These are phyloP conservation scores for Suhomyces kilbournensis DNA, from an alignment of 805 yeast species.

Conservation along the genomic window DNA sequence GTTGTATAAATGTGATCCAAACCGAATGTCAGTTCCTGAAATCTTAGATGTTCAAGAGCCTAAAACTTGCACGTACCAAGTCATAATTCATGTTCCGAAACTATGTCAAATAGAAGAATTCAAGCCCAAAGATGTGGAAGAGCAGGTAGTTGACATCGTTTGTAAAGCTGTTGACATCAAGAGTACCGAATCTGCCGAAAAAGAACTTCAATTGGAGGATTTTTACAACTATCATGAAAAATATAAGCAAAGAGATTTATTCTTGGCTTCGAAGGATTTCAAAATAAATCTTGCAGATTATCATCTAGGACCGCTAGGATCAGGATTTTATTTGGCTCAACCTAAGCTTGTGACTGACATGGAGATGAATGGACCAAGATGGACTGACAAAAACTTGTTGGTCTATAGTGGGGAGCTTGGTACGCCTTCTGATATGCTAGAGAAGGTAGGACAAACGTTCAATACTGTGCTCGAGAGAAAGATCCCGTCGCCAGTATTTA, in stretches of 20 bases:
- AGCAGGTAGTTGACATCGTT: slow-evolving; percentile 23
- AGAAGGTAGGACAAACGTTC: slow-evolving; percentile 20
- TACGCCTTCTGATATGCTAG: slow-evolving; percentile 13
- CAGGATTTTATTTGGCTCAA: slow-evolving; percentile 30
- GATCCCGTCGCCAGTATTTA: slow-evolving; percentile 24
- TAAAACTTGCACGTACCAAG: slow-evolving; percentile 56
- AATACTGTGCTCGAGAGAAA: slow-evolving; percentile 20
- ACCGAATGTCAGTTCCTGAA: slow-evolving; percentile 42
- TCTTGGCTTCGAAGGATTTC: background rate
- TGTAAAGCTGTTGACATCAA: slow-evolving; percentile 23
- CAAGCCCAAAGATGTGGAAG: slow-evolving; percentile 20
- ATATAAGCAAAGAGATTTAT: background rate
- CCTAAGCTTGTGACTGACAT: slow-evolving; percentile 12
- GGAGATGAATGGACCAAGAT: slow-evolving; percentile 14
- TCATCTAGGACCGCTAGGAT: slow-evolving; percentile 23
- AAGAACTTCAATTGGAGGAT: slow-evolving; percentile 7
- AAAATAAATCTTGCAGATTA: slow-evolving; percentile 28
- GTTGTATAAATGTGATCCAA: slow-evolving; percentile 53
- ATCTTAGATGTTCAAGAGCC: slow-evolving; percentile 48
- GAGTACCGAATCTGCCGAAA: background rate
- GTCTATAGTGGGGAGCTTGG: slow-evolving; percentile 18
- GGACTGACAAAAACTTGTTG: slow-evolving; percentile 21
- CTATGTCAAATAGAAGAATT: slow-evolving; percentile 45
- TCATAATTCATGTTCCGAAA: slow-evolving; percentile 48
- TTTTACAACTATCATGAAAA: slow-evolving; percentile 13